These are phyloP conservation scores for Daedaleopsis nitida DNA, from an alignment of 768 basidiomycete species.

Conservation along the genomic window DNA sequence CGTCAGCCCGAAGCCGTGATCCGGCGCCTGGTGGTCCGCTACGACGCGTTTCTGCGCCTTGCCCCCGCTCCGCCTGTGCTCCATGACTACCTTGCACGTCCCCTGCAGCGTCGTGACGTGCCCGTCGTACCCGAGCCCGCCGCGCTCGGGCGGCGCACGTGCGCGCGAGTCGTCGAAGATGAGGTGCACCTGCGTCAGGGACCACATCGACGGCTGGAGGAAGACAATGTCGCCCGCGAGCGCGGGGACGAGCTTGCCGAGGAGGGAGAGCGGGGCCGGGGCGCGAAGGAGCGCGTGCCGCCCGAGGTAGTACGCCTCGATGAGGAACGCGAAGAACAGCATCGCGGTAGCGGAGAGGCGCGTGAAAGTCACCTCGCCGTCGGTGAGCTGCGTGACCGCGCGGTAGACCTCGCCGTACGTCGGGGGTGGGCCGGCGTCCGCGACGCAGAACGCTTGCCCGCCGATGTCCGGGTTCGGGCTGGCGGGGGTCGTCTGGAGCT, in stretches of 20 bases:
- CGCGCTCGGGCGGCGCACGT: slow-evolving; percentile 33
- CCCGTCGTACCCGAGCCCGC: slow-evolving; percentile 40
- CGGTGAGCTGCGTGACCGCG: slow-evolving; percentile 54
- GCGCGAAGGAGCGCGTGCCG: slow-evolving; percentile 42
- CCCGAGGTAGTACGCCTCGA: slow-evolving; percentile 57
- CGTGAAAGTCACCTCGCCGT: slow-evolving; percentile 59
- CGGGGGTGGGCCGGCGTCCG: slow-evolving; percentile 64
- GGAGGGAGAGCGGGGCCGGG: slow-evolving; percentile 29
- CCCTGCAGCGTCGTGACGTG: slow-evolving; percentile 34
- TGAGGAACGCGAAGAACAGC: slow-evolving; percentile 59
- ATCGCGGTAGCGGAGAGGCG: slow-evolving; percentile 60
- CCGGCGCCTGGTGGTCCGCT: slow-evolving; percentile 22
- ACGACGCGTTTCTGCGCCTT: slow-evolving; percentile 27
- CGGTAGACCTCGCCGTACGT: slow-evolving; percentile 67
- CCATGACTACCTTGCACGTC: slow-evolving; percentile 37
- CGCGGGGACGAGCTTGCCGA: slow-evolving; percentile 34
- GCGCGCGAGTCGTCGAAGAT: slow-evolving; percentile 44
- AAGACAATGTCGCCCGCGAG: slow-evolving; percentile 35
- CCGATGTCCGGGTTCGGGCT: slow-evolving; percentile 62
- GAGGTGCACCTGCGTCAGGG: slow-evolving; percentile 37
- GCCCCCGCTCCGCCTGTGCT: slow-evolving; percentile 31
- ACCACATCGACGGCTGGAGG: slow-evolving; percentile 42
- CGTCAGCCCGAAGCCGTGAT: slow-evolving; percentile 28
- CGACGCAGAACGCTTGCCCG: slow-evolving; percentile 67
- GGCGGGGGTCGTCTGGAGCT: slow-evolving; percentile 38